These are phyloP conservation scores for Bipolaris victoriae DNA, from an alignment of 2,329 filamentous ascomycete species.

Conservation along the genomic window DNA sequence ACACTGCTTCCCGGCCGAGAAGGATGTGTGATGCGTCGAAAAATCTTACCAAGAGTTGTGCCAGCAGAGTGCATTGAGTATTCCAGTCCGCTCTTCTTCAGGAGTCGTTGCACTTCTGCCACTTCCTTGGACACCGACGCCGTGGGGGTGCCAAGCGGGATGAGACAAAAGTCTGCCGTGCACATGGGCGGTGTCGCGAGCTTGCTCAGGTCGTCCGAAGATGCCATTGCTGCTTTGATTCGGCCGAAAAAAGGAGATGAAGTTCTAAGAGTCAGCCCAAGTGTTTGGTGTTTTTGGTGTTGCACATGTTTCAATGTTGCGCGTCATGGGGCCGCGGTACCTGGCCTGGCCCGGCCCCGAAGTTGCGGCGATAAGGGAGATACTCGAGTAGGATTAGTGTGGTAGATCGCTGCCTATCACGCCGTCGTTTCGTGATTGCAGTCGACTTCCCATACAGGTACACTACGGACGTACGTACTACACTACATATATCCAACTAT, in stretches of 20 bases:
- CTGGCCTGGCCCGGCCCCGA: background rate
- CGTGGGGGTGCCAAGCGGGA: constrained; percentile 70
- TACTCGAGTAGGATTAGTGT: too few relatives aligned
- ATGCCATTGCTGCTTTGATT: constrained; percentile 22
- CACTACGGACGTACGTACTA: too few relatives aligned
- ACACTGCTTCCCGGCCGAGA: constrained; percentile 13
- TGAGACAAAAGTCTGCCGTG: constrained; percentile 89
- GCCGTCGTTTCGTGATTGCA: background rate
- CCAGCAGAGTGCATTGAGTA: constrained; percentile 94
- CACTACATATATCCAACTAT: too few relatives aligned
- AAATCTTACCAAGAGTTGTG: constrained; percentile 79
- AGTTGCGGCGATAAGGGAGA: background rate
- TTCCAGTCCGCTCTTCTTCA: constrained; percentile 79
- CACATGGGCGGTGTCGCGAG: constrained; percentile 71
- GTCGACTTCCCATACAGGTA: too few relatives aligned
- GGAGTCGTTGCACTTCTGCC: constrained; percentile 83
- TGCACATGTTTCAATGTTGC: background rate
- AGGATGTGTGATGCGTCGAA: background rate
- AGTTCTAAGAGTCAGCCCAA: background rate
- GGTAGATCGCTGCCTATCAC: background rate
- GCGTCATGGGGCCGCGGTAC: background rate
- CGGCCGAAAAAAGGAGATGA: background rate
- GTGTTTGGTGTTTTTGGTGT: background rate
- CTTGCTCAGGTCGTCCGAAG: constrained; percentile 26
- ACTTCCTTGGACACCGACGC: constrained; percentile 69